Evolutionary conservation across 1,284 basidiomycete species (phyloP), one percentile per base, ranked within the genome.

Genomic region (Ganoderma multipileum): DNA sequence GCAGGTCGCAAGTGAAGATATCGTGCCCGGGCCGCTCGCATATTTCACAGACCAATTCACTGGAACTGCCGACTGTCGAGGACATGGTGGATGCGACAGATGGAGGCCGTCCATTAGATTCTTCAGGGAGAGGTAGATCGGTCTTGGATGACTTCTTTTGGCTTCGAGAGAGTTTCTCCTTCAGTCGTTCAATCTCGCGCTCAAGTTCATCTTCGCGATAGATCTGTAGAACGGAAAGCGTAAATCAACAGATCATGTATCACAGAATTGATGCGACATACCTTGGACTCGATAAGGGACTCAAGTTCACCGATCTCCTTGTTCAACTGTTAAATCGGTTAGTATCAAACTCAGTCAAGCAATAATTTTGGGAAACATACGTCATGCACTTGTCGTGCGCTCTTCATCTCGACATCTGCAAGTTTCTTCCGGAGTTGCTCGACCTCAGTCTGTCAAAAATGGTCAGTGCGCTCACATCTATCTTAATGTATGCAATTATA

Each of bases 191-290:
- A 50, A 97, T 81, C 76, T 96, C 94, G 74, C 90, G 90, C 78
- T 97, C 96, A 47, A 98, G 89, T 76, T 97, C 96, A 77, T 96
- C 96, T 88, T 98, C 95, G 63, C 91, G 90, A 79, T 97, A 97
- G 73, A 97, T 97, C 91, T 93, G 62, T 8, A 12, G 42, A 36
- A 38, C 60, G 8, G 38, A n/a, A 38, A 23, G 18, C 14, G 39
- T 30, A 38, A 23, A 39, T 16, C 5, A 39, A 41, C 65, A 14
- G 41, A 38, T 28, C 33, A 36, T 26, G 23, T 14, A 38, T 50
- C 62, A 55, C 42, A 50, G 55, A 57, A 58, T 11, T 23, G n/a
- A 33, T n/a, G 36, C 20, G 18, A 65, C 82, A 63, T 70, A 91
- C 91, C 89, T 98, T 97, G 67, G 94, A 89, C 80, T 98, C 96